Conservation (phyloP, 2,329 filamentous ascomycete genomes). For the Dactylellina sp. region DNA sequence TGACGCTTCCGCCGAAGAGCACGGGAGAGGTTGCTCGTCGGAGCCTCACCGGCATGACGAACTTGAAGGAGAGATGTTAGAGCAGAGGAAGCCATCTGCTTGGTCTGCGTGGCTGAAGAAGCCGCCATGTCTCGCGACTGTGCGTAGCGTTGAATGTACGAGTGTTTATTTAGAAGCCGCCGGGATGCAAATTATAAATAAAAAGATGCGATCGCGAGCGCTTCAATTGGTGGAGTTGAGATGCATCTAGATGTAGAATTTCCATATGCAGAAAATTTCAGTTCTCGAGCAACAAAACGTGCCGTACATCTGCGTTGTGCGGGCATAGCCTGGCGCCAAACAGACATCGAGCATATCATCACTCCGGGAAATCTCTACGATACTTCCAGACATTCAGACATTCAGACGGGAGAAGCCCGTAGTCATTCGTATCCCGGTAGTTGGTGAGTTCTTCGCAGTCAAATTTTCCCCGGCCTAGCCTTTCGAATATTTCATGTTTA, state of each 20-base stretch:
- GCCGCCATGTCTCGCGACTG: constrained; percentile 24
- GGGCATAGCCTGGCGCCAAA: constrained; percentile 31
- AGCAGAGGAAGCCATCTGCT: constrained; percentile 36
- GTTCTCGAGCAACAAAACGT: not conserved
- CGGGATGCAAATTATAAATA: constrained; percentile 6
- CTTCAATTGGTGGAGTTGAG: not conserved
- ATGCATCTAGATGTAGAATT: too few relatives aligned
- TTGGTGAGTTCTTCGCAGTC: too few relatives aligned
- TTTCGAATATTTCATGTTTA: too few relatives aligned
- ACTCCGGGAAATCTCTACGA: too few relatives aligned
- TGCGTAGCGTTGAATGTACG: too few relatives aligned
- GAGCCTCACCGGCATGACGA: constrained; percentile 38
- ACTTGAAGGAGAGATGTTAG: constrained; percentile 37
- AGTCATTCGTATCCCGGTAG: too few relatives aligned
- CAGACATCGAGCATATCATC: too few relatives aligned
- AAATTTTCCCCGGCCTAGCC: too few relatives aligned
- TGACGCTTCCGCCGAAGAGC: constrained; percentile 51
- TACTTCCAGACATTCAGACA: too few relatives aligned
- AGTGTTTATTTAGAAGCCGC: constrained; percentile 31
- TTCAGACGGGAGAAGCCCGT: too few relatives aligned
- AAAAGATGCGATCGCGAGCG: not conserved
- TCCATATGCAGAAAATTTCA: constrained; percentile 17
- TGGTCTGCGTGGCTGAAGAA: constrained; percentile 41
- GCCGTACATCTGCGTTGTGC: not conserved
- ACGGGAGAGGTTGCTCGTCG: constrained; percentile 41